phyloP scores from a whole-genome alignment of 2,329 filamentous ascomycete species.

The Aspergillus ochraceus region DNA sequence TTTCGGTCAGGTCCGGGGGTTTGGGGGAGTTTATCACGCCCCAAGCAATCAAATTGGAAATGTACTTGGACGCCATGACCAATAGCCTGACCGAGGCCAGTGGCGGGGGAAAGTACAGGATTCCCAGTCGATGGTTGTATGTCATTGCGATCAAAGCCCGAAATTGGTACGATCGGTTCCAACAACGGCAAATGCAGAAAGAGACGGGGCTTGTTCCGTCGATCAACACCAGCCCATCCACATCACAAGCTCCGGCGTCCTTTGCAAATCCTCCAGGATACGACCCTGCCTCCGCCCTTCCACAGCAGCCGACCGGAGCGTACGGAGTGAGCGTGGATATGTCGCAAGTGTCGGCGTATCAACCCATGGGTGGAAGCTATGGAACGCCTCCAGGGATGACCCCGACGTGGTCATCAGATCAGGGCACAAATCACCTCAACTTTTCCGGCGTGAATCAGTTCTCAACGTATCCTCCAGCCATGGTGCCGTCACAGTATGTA shows the following conservation, averaged over 20 bases:
- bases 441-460: conserved; percentile 14
- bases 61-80: conserved; percentile 32
- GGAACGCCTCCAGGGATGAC: conserved; percentile 18
- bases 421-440: conserved; percentile 12
- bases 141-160: conserved; percentile 33
- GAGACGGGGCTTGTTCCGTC: conserved; percentile 11
- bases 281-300: conserved; percentile 3
- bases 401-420: conserved; percentile 26
- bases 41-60: conserved; percentile 30
- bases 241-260: background rate
- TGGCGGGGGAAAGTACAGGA: conserved; percentile 32
- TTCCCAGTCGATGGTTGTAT: conserved; percentile 35
- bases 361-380: conserved; percentile 22
- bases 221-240: conserved; percentile 2
- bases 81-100: conserved; percentile 34
- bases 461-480: conserved; percentile 17
- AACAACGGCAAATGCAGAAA: conserved; percentile 22
- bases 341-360: conserved; percentile 16
- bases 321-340: conserved; percentile 17
- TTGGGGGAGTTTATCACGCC: conserved; percentile 33
- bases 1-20: conserved; percentile 30
- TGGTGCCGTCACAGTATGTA: conserved; percentile 23
- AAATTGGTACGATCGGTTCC: conserved; percentile 34
- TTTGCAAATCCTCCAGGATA: conserved; percentile 10
- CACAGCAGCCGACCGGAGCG: conserved; percentile 13